Evolutionary conservation across 2,329 filamentous ascomycete genomes (phyloP).

Genomic region (Nakataea oryzae): DNA sequence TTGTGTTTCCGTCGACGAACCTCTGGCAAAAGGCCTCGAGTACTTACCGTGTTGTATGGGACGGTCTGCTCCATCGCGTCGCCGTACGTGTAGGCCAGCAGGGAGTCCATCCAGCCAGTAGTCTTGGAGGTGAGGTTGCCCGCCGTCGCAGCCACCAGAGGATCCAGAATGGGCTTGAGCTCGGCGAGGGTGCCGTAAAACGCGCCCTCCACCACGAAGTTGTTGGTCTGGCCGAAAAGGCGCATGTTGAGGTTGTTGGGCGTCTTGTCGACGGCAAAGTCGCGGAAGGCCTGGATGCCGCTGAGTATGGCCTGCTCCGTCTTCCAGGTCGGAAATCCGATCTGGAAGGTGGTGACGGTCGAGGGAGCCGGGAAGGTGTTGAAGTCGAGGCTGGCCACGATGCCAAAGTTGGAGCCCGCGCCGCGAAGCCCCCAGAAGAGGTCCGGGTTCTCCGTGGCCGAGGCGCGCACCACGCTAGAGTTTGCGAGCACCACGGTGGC

Average conservation of each 20-base stretch:
- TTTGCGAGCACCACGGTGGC: conserved; percentile 26
- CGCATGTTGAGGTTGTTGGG: conserved; percentile 17
- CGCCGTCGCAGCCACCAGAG: conserved; percentile 4
- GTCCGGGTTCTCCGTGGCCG: conserved; percentile 22
- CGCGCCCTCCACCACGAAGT: conserved; percentile 16
- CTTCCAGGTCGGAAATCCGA: conserved; percentile 14
- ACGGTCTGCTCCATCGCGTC: conserved; percentile 14
- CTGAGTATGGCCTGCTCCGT: conserved; percentile 9
- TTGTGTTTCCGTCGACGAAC: no score
- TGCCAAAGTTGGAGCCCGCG: conserved; percentile 28
- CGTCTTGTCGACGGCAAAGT: conserved; percentile 15
- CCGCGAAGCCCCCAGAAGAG: conserved; percentile 32
- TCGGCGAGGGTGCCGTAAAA: conserved; percentile 14
- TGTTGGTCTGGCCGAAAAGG: conserved; percentile 12
- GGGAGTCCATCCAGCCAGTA: conserved; percentile 17
- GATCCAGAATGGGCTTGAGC: conserved; percentile 10
- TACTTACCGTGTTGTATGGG: conserved; percentile 12
- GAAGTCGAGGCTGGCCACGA: conserved; percentile 24
- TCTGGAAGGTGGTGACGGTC: conserved; percentile 17
- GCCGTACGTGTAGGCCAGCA: conserved; percentile 20
- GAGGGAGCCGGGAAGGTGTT: conserved; percentile 25
- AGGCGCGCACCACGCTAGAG: conserved; percentile 15
- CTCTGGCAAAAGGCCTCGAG: no score
- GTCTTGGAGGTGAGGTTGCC: conserved; percentile 10
- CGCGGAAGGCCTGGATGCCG: conserved; percentile 15